A percentile compares a stretch with the other conserved stretches of the same genome.
Conservation (phyloP, 2,329 filamentous ascomycete species). For the Ceratocystis variospora region DNA sequence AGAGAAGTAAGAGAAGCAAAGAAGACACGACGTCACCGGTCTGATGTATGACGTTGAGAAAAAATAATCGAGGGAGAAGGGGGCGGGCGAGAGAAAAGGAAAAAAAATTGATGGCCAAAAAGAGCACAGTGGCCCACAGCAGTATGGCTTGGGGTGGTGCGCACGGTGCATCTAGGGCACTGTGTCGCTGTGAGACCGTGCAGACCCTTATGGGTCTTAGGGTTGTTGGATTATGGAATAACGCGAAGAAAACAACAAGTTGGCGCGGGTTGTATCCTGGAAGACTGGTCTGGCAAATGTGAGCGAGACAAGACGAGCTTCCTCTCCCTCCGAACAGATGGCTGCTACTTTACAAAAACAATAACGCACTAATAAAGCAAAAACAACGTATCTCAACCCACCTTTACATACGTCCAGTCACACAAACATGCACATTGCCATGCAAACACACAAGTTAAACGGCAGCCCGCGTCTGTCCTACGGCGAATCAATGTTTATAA, state of each 20-base stretch:
- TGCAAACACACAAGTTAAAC: not conserved
- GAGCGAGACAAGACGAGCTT: not conserved
- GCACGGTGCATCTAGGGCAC: not conserved
- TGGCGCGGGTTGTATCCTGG: not conserved
- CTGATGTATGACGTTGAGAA: constrained; percentile 20
- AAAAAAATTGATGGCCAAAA: constrained; percentile 18
- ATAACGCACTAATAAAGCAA: not conserved
- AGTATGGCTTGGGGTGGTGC: not conserved
- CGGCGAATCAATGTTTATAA: not conserved
- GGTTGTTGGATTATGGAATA: not conserved
- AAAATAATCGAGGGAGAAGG: constrained; percentile 19
- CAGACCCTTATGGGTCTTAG: not conserved
- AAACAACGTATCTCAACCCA: not conserved
- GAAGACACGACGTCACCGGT: constrained; percentile 20
- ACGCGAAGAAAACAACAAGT: not conserved
- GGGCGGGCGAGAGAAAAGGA: constrained; percentile 16
- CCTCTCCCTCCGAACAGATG: not conserved
- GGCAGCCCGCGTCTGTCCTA: not conserved
- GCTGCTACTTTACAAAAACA: not conserved
- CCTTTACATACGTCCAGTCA: not conserved
- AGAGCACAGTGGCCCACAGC: constrained; percentile 11
- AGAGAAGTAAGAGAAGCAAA: not conserved
- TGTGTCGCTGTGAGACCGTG: constrained; percentile 4
- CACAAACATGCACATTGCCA: not conserved
- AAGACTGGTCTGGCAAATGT: not conserved